Evolutionary conservation across 1,284 basidiomycete species (phyloP).

Genomic region (Anthracocystis walkeri): DNA sequence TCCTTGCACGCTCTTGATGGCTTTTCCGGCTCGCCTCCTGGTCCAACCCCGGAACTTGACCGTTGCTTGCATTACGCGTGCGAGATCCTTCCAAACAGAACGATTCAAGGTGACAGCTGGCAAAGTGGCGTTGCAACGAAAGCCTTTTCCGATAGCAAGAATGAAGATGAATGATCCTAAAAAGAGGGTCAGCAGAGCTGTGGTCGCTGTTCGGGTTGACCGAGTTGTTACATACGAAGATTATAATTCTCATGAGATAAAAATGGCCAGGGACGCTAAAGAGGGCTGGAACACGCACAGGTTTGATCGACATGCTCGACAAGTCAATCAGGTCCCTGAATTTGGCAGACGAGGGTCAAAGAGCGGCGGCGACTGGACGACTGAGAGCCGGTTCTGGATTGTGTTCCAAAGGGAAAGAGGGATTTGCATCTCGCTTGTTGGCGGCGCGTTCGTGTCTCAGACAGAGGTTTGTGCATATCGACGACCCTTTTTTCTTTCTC

Average conservation of each 20-base stretch:
- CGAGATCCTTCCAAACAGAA: neutral
- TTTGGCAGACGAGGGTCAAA: conserved; percentile 1
- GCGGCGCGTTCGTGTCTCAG: conserved; percentile 7
- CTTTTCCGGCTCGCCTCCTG: neutral
- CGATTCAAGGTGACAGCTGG: too few relatives aligned
- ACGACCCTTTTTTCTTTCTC: neutral
- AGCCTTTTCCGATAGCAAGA: too few relatives aligned
- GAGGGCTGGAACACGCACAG: neutral
- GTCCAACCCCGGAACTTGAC: neutral
- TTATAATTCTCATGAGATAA: neutral
- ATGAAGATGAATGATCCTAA: too few relatives aligned
- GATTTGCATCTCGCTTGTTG: conserved; percentile 8
- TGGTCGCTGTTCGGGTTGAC: neutral
- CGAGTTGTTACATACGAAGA: too few relatives aligned
- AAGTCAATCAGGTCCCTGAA: conserved; percentile 1
- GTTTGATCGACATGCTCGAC: conserved; percentile 14
- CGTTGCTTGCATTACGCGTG: neutral
- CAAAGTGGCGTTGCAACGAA: too few relatives aligned
- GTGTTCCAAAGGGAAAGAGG: neutral
- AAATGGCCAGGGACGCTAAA: neutral
- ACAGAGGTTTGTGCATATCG: conserved; percentile 4
- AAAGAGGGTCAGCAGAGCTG: too few relatives aligned
- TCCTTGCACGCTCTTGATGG: conserved; percentile 1
- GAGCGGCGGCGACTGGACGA: neutral
- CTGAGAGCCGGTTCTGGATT: conserved; percentile 3